A percentile compares a stretch with the other conserved stretches of the same genome.
Conservation (phyloP, 106 monocot species). For the Allium fistulosum region DNA sequence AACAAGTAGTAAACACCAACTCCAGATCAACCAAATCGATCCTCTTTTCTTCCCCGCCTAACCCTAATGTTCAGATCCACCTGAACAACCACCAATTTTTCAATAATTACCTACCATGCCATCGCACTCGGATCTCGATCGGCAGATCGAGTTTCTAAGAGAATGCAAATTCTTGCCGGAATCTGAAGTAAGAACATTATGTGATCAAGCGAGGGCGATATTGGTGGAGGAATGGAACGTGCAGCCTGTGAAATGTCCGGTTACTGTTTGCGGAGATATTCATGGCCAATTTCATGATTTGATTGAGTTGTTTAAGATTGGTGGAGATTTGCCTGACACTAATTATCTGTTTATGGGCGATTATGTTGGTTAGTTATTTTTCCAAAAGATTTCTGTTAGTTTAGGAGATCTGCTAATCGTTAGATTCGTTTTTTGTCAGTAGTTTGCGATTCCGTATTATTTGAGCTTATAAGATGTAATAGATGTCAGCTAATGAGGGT, state of each 20-base stretch:
- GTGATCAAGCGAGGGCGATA: slow-evolving; percentile 61
- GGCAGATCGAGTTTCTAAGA: slow-evolving; percentile 53
- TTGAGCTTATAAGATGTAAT: too few species aligned
- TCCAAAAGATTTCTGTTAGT: too few species aligned
- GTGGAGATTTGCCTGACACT: slow-evolving; percentile 45
- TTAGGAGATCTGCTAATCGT: too few species aligned
- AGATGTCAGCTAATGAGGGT: too few species aligned
- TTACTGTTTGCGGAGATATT: slow-evolving; percentile 72
- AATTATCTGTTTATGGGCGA: slow-evolving; percentile 75
- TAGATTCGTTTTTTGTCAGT: too few species aligned
- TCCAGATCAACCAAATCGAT: too few species aligned
- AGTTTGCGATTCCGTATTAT: too few species aligned
- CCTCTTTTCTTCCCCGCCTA: too few species aligned
- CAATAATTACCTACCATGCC: slow-evolving; percentile 16
- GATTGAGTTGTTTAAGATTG: slow-evolving; percentile 65
- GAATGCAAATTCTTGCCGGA: slow-evolving; percentile 53
- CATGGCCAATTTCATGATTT: slow-evolving; percentile 76
- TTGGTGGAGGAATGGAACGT: slow-evolving; percentile 80
- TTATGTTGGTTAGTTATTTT: slow-evolving; percentile 31
- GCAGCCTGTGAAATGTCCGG: slow-evolving; percentile 69
- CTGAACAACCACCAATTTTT: too few species aligned
- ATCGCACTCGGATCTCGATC: slow-evolving; percentile 53
- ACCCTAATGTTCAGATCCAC: too few species aligned
- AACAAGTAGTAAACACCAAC: too few species aligned
- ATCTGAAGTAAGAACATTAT: slow-evolving; percentile 50